Evolutionary conservation across 2,329 filamentous ascomycete genomes (phyloP).

Genomic region (Fusarium austroafricanum): DNA sequence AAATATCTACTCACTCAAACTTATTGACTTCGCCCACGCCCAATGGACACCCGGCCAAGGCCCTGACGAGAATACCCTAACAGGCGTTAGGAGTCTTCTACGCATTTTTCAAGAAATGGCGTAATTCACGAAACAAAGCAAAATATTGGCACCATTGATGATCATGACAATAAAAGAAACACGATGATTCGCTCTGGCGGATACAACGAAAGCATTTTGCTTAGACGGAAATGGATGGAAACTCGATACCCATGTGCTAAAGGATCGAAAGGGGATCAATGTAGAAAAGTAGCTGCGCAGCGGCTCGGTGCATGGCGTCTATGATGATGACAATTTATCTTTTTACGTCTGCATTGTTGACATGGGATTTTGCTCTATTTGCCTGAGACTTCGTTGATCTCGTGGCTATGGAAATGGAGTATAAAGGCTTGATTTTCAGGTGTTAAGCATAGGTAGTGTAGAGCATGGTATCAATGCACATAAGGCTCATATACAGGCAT

Average conservation of each 20-base stretch:
- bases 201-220: constrained; percentile 36
- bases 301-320: constrained; percentile 36
- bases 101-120: constrained; percentile 77
- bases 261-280: constrained; percentile 36
- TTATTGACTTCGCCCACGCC: constrained; percentile 98
- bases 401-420: constrained; percentile 24
- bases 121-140: constrained; percentile 37
- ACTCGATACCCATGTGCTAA: constrained; percentile 45
- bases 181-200: constrained; percentile 13
- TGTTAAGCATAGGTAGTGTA: constrained; percentile 8
- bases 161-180: constrained; percentile 32
- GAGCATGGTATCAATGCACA: neutral
- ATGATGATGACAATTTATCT: constrained; percentile 38
- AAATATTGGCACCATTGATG: constrained; percentile 32
- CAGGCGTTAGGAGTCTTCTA: constrained; percentile 77
- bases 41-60: constrained; percentile 83
- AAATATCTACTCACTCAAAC: constrained; percentile 80
- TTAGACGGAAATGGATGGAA: constrained; percentile 38
- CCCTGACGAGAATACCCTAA: constrained; percentile 84
- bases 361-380: constrained; percentile 3
- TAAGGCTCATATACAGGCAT: neutral
- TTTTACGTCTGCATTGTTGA: constrained; percentile 11
- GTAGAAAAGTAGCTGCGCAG: constrained; percentile 39
- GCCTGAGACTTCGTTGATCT: neutral
- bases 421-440: constrained; percentile 1